phyloP scores from a whole-genome alignment of 352 stramenopile genomes.

The Phytopythium helicoides region DNA sequence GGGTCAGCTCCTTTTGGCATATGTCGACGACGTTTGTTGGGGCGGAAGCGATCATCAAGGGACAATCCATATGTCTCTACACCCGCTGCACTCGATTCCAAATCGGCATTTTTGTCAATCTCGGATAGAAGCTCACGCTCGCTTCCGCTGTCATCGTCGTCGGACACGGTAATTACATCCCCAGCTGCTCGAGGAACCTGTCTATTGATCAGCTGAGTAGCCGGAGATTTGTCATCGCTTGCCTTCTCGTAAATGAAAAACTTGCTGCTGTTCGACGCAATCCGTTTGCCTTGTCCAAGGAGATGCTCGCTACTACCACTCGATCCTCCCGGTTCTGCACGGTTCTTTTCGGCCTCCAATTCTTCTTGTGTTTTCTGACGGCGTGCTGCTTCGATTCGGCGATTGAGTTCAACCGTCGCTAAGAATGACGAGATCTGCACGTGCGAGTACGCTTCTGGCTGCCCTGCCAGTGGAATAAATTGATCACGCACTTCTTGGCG shows the following conservation, averaged over 20 bases:
- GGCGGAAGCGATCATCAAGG: constrained; percentile 5
- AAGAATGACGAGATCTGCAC: constrained; percentile 96
- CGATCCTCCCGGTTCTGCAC: constrained; percentile 4
- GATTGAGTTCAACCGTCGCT: constrained; percentile 88
- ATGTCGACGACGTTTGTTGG: constrained; percentile 12
- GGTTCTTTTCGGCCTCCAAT: constrained; percentile 31
- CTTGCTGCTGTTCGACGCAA: constrained; percentile 69
- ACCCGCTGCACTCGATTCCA: constrained; percentile 1
- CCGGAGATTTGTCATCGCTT: constrained; percentile 5
- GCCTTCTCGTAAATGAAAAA: constrained; percentile 76
- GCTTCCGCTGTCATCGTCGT: constrained; percentile 10
- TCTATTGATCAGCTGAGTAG: neutral
- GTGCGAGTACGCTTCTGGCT: constrained; percentile 94
- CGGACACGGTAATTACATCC: constrained; percentile 11
- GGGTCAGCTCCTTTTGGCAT: constrained; percentile 12
- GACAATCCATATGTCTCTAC: constrained; percentile 9
- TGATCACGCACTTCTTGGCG: constrained; percentile 89
- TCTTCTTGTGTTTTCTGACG: constrained; percentile 53
- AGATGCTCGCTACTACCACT: neutral
- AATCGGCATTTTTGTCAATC: constrained; percentile 3
- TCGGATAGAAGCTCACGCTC: constrained; percentile 2
- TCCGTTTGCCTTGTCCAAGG: constrained; percentile 52
- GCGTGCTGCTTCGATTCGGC: constrained; percentile 60
- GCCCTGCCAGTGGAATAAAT: constrained; percentile 94
- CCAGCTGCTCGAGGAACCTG: neutral